A percentile compares a stretch with the other conserved stretches of the same genome.
phyloP scores from a whole-genome alignment of 2,329 filamentous ascomycete species.

The Calonectria pseudoreteaudii region DNA sequence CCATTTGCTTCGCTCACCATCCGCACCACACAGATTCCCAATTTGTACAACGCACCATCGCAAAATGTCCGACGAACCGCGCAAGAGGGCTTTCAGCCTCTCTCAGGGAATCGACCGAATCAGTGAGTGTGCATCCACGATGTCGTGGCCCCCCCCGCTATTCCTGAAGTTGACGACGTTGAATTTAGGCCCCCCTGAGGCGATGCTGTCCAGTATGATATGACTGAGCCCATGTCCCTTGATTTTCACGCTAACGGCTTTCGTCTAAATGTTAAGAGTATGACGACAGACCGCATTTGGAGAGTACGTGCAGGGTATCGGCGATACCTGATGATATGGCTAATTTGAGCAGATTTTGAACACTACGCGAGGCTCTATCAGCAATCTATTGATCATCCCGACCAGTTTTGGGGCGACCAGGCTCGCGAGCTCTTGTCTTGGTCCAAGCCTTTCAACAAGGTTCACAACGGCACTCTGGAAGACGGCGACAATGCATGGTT shows the following conservation, averaged over 20 bases:
- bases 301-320: slow-evolving; percentile 4
- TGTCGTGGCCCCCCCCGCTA: background rate
- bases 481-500: slow-evolving; percentile 93
- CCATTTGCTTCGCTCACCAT: background rate
- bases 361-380: slow-evolving; percentile 73
- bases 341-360: slow-evolving; percentile 60
- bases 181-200: slow-evolving; percentile 19
- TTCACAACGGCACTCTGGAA: slow-evolving; percentile 77
- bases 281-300: slow-evolving; percentile 18
- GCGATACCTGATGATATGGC: background rate
- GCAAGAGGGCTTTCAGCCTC: background rate
- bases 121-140: background rate
- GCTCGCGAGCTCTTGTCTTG: slow-evolving; percentile 89
- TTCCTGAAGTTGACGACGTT: background rate
- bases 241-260: background rate
- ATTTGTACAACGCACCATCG: background rate
- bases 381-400: slow-evolving; percentile 86
- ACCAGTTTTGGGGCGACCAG: slow-evolving; percentile 86
- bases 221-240: background rate
- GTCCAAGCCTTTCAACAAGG: slow-evolving; percentile 89
- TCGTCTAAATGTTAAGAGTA: slow-evolving; percentile 7
- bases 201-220: slow-evolving; percentile 26
- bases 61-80: background rate
- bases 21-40: background rate
- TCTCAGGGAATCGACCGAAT: slow-evolving; percentile 10